Conservation (phyloP, 1,139 yeast genomes). For the Suhomyces atakaporum region DNA sequence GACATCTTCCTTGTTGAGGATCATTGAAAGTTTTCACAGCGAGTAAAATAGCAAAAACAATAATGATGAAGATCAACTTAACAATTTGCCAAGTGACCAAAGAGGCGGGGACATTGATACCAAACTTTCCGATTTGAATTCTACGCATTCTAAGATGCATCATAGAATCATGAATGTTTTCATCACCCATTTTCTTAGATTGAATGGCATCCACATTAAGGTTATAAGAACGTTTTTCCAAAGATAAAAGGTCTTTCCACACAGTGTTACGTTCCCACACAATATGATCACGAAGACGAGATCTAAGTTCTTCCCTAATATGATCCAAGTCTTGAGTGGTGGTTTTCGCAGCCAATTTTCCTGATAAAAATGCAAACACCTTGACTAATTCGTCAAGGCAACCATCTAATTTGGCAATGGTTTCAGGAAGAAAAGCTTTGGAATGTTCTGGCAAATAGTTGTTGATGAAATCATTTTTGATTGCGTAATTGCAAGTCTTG, state of each 20-base stretch:
- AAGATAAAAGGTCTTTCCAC: slow-evolving; percentile 93
- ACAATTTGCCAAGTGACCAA: slow-evolving; percentile 39
- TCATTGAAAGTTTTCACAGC: slow-evolving; percentile 63
- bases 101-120: slow-evolving; percentile 29
- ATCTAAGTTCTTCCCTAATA: slow-evolving; percentile 67
- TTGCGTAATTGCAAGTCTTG: slow-evolving; percentile 66
- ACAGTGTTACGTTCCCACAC: slow-evolving; percentile 97
- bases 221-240: slow-evolving; percentile 63
- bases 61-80: slow-evolving; percentile 47
- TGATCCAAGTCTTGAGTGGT: slow-evolving; percentile 40
- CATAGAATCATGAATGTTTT: slow-evolving; percentile 25
- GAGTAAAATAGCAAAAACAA: slow-evolving; percentile 51
- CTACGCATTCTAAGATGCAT: slow-evolving; percentile 26
- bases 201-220: slow-evolving; percentile 33
- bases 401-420: slow-evolving; percentile 48
- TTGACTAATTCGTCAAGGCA: slow-evolving; percentile 51
- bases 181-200: slow-evolving; percentile 37
- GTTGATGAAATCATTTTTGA: slow-evolving; percentile 55
- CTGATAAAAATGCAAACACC: slow-evolving; percentile 47
- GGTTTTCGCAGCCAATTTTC: slow-evolving; percentile 32
- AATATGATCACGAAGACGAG: slow-evolving; percentile 84
- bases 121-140: slow-evolving; percentile 3
- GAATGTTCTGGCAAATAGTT: slow-evolving; percentile 46
- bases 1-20: slow-evolving; percentile 69
- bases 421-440: slow-evolving; percentile 45